Evolutionary conservation across 1,284 basidiomycete genomes (phyloP), one percentile per base, ranked within the genome.

Genomic region (Hemileia vastatrix): DNA sequence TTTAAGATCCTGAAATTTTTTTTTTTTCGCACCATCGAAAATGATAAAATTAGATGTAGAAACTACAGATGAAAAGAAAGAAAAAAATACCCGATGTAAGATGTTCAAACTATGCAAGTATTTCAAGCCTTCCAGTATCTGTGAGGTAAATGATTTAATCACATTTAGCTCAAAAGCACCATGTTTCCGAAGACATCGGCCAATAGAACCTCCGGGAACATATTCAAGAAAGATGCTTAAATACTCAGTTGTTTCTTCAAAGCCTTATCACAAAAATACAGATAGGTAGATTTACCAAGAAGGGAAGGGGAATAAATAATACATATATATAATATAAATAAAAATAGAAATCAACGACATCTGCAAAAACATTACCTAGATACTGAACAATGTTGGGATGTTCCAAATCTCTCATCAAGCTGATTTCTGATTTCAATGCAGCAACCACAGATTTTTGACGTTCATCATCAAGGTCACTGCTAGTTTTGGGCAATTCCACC

Each of bases 151-250:
- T 33, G 86, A 94, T 74, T 88, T 91, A 65, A 93, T 88, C 43
- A 95, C 87, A 67, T 87, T 83, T 72, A 96, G 90, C 65, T 91
- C 86, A 70, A 96, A 91, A 75, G 89, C 90, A 69, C 92, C 91
- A 68, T 96, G 86, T 67, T 90, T 91, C 63, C 90, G 84, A 65
- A 97, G 81, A 74, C 91, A 92, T 68, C 88, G 88, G 52, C 91
- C 93, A 65, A 99, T 84, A 1, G 92, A 95, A 27, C 95, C 95
- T 76, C 95, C 95, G 64, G 94, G 92, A 57, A 97, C 92, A 76
- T 97, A 97, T 78, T 97, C 93, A 76, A 98, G 81, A 80, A 99
- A 98, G 87, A 99, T 96, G 81, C 90, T 95, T 66, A 97, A 78
- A 77, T 88, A 88, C 57, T 86, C 83, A 2, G 84, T 84, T 0